Evolutionary conservation across 306 rosid species (phyloP).

Genomic region (Corylus avellana): DNA sequence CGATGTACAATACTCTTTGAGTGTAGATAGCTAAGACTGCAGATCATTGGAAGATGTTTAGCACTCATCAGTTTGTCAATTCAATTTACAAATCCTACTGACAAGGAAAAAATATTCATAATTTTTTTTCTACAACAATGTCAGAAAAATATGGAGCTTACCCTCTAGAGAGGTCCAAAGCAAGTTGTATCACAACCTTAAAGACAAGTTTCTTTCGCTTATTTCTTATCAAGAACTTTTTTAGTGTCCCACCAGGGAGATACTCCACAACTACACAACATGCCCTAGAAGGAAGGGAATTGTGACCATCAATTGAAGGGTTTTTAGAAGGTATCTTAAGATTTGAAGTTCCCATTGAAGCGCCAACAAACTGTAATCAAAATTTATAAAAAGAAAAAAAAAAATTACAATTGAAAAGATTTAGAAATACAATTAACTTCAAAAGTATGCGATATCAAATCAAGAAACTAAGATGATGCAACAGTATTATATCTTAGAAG

Average conservation of each 20-base stretch:
- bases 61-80: slow-evolving; percentile 3
- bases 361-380: slow-evolving; percentile 63
- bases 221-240: slow-evolving; percentile 49
- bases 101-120: background rate
- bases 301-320: slow-evolving; percentile 37
- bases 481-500: background rate
- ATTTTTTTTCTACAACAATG: background rate
- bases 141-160: slow-evolving; percentile 26
- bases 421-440: slow-evolving; percentile 12
- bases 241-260: slow-evolving; percentile 58
- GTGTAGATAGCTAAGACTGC: slow-evolving; percentile 71
- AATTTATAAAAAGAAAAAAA: slow-evolving; percentile 22
- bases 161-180: slow-evolving; percentile 73
- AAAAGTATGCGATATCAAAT: background rate
- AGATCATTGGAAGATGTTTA: background rate
- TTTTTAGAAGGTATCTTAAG: slow-evolving; percentile 58
- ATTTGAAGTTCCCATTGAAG: slow-evolving; percentile 70
- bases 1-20: slow-evolving; percentile 72
- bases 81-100: background rate
- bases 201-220: slow-evolving; percentile 57
- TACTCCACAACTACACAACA: slow-evolving; percentile 77
- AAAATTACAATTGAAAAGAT: slow-evolving; percentile 6
- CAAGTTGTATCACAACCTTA: slow-evolving; percentile 60
- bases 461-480: background rate
- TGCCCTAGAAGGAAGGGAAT: slow-evolving; percentile 56